These are phyloP conservation scores for Aegilops sharonensis DNA, from an alignment of 176 grass and related monocot genomes.

Conservation along the genomic window DNA sequence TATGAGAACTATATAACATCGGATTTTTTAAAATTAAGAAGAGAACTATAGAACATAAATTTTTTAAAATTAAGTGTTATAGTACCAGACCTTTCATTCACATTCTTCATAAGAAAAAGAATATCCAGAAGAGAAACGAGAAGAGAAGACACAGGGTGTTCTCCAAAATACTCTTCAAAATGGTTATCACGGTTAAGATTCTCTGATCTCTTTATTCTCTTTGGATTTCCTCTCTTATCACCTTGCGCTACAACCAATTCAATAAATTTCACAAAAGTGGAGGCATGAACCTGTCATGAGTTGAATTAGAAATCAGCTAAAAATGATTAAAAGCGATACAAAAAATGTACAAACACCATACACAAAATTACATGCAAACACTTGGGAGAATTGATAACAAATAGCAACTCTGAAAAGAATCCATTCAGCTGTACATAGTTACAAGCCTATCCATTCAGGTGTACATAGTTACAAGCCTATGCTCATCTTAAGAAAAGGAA, in stretches of 20 bases:
- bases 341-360: neutral
- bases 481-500: neutral
- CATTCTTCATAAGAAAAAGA: slow-evolving; percentile 80
- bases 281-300: slow-evolving; percentile 65
- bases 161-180: slow-evolving; percentile 63
- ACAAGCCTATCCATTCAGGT: neutral
- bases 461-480: neutral
- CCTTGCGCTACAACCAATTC: slow-evolving; percentile 54
- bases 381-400: neutral
- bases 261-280: slow-evolving; percentile 54
- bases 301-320: slow-evolving; percentile 28
- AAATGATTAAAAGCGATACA: neutral
- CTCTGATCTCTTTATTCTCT: slow-evolving; percentile 61
- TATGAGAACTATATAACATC: neutral
- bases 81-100: slow-evolving; percentile 61
- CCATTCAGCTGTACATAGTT: neutral
- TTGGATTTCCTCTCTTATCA: slow-evolving; percentile 35
- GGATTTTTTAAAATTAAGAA: neutral
- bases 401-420: neutral
- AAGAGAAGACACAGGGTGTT: slow-evolving; percentile 40
- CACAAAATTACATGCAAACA: neutral
- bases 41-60: neutral
- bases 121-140: slow-evolving; percentile 82
- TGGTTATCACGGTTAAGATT: slow-evolving; percentile 24
- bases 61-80: neutral